phyloP scores from a whole-genome alignment of 202 grass and related monocot genomes.

The Bolboschoenoplectus hybrid region DNA sequence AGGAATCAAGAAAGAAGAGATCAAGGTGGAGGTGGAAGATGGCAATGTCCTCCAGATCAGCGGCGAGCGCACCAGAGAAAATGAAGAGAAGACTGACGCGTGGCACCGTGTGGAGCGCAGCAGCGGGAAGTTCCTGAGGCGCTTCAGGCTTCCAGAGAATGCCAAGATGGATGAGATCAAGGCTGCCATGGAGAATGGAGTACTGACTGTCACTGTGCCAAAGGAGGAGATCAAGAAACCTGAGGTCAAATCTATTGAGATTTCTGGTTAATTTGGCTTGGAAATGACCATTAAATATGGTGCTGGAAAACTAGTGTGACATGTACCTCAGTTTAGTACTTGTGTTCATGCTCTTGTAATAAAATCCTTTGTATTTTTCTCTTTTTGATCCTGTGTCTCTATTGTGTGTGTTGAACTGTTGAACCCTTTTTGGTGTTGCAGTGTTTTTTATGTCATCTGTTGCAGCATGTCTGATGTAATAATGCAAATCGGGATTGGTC shows the following conservation, averaged over 20 bases:
- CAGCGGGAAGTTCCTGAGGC: neutral
- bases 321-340: too few relatives aligned
- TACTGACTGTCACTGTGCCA: slow-evolving; percentile 77
- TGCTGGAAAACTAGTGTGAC: too few relatives aligned
- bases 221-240: slow-evolving; percentile 61
- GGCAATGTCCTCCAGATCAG: slow-evolving; percentile 74
- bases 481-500: too few relatives aligned
- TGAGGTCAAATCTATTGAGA: slow-evolving; percentile 59
- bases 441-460: too few relatives aligned
- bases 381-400: too few relatives aligned
- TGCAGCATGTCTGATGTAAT: too few relatives aligned
- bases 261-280: slow-evolving; percentile 45
- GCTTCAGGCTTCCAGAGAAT: neutral
- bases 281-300: neutral
- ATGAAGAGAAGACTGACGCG: slow-evolving; percentile 64
- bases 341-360: too few relatives aligned
- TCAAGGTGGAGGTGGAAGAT: slow-evolving; percentile 71
- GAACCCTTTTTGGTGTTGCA: too few relatives aligned
- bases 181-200: slow-evolving; percentile 75
- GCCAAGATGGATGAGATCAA: slow-evolving; percentile 59
- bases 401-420: too few relatives aligned
- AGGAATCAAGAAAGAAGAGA: slow-evolving; percentile 72
- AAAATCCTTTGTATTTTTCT: too few relatives aligned
- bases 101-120: neutral
- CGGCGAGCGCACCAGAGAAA: slow-evolving; percentile 67